A percentile compares a stretch with the other conserved stretches of the same genome.
phyloP scores from a whole-genome alignment of 1,284 basidiomycete species.

The Boletus semigastroideus region DNA sequence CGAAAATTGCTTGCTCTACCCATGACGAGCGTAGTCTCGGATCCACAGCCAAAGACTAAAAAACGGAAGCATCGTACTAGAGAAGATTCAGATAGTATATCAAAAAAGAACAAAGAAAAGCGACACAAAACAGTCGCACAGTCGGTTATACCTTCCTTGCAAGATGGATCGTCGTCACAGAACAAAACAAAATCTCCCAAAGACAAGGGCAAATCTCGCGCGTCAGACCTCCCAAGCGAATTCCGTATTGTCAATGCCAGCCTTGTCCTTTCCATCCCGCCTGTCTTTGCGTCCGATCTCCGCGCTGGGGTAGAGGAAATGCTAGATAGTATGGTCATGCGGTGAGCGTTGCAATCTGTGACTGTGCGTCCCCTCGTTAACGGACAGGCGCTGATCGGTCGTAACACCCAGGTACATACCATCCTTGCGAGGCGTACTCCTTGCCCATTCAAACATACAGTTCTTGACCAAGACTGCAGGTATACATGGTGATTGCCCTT shows the following conservation, averaged over 20 bases:
- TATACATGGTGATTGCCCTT: slow-evolving; percentile 87
- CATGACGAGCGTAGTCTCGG: slow-evolving; percentile 20
- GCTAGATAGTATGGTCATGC: slow-evolving; percentile 92
- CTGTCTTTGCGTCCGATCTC: slow-evolving; percentile 74
- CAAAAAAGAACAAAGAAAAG: slow-evolving; percentile 31
- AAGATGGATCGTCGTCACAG: slow-evolving; percentile 10
- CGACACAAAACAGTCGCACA: slow-evolving; percentile 11
- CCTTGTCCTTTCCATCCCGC: slow-evolving; percentile 78
- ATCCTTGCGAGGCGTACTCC: slow-evolving; percentile 82
- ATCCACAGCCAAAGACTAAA: slow-evolving; percentile 46
- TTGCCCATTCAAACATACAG: slow-evolving; percentile 78
- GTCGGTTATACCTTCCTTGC: background rate
- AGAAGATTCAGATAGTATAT: slow-evolving; percentile 20
- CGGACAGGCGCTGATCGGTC: slow-evolving; percentile 2
- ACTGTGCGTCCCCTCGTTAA: slow-evolving; percentile 1
- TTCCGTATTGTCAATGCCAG: slow-evolving; percentile 70
- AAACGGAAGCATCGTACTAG: slow-evolving; percentile 50
- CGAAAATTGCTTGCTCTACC: slow-evolving; percentile 9
- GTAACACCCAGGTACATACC: slow-evolving; percentile 74
- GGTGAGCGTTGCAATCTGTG: slow-evolving; percentile 51
- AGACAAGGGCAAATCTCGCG: slow-evolving; percentile 40
- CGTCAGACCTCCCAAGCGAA: slow-evolving; percentile 41
- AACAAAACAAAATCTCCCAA: slow-evolving; percentile 27
- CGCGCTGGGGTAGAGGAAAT: slow-evolving; percentile 79
- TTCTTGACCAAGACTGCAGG: slow-evolving; percentile 71